Evolutionary conservation across 192 early-diverging fungal species (phyloP).

Genomic region (Coemansia sp.): DNA sequence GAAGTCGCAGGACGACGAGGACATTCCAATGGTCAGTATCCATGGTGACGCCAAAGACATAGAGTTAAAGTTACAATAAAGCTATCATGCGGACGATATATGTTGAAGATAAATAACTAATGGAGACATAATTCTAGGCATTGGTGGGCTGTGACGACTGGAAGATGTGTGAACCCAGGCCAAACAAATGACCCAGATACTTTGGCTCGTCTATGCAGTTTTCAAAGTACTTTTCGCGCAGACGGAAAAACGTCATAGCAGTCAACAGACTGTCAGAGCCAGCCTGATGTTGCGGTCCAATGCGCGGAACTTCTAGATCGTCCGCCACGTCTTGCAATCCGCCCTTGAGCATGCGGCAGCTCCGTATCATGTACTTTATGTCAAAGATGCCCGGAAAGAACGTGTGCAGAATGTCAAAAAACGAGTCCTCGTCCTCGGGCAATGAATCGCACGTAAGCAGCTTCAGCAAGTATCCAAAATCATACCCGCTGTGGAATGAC

Average conservation of each 20-base stretch:
- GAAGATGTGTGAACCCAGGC: slow-evolving; percentile 41
- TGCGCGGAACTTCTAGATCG: slow-evolving; percentile 86
- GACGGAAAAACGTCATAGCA: slow-evolving; percentile 96
- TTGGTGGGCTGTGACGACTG: slow-evolving; percentile 8
- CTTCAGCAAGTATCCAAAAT: slow-evolving; percentile 98
- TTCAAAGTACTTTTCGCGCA: slow-evolving; percentile 96
- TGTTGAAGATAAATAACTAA: not conserved
- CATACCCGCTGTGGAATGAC: slow-evolving; percentile 98
- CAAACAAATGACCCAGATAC: slow-evolving; percentile 66
- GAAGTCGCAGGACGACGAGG: not conserved
- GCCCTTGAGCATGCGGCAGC: slow-evolving; percentile 93
- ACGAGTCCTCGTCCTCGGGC: slow-evolving; percentile 91
- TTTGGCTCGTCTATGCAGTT: slow-evolving; percentile 92
- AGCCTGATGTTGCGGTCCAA: slow-evolving; percentile 98
- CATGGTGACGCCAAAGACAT: not conserved
- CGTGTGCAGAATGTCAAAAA: slow-evolving; percentile 85
- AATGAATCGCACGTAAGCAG: slow-evolving; percentile 86
- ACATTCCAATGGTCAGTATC: not conserved
- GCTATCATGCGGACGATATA: not conserved
- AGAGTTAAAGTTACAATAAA: not conserved
- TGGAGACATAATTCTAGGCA: not conserved
- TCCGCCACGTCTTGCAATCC: slow-evolving; percentile 98
- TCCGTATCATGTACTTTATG: slow-evolving; percentile 98
- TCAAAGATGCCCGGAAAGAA: slow-evolving; percentile 99
- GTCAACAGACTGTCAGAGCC: slow-evolving; percentile 97